phyloP scores from a whole-genome alignment of 169 alveolate genomes.

The Sarcocystis neurona region DNA sequence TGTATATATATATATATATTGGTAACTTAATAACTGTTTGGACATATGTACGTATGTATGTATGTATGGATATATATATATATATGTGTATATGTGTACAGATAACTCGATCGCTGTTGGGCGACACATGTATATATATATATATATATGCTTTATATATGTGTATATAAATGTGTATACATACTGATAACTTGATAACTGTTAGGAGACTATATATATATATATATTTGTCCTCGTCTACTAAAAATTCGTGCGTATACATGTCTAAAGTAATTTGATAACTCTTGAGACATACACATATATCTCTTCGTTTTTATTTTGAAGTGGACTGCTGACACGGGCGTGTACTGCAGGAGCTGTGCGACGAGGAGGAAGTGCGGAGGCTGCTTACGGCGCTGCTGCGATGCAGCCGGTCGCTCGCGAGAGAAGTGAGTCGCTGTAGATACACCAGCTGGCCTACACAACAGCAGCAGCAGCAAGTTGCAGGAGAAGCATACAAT shows the following conservation, averaged over 20 bases:
- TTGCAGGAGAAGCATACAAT: neutral
- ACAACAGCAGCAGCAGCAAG: neutral
- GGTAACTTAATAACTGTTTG: neutral
- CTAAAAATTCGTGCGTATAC: too few species aligned
- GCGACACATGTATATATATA: neutral
- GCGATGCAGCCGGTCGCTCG: neutral
- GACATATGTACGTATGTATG: neutral
- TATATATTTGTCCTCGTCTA: too few species aligned
- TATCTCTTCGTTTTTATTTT: too few species aligned
- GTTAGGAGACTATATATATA: neutral
- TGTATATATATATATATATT: too few species aligned
- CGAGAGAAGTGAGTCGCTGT: neutral
- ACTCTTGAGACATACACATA: too few species aligned
- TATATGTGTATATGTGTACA: neutral
- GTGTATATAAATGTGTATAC: neutral
- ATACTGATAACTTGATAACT: neutral
- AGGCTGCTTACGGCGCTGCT: conserved; percentile 1
- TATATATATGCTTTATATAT: neutral
- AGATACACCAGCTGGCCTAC: too few species aligned
- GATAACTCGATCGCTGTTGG: too few species aligned
- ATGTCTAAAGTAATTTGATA: too few species aligned
- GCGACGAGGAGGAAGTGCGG: conserved; percentile 22
- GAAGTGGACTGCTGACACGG: too few species aligned
- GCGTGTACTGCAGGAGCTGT: neutral
- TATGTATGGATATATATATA: conserved; percentile 7